A percentile compares a stretch with the other conserved stretches of the same genome.
Evolutionary conservation across 208 protist genomes (phyloP).

Genomic region (Leishmania arabica): DNA sequence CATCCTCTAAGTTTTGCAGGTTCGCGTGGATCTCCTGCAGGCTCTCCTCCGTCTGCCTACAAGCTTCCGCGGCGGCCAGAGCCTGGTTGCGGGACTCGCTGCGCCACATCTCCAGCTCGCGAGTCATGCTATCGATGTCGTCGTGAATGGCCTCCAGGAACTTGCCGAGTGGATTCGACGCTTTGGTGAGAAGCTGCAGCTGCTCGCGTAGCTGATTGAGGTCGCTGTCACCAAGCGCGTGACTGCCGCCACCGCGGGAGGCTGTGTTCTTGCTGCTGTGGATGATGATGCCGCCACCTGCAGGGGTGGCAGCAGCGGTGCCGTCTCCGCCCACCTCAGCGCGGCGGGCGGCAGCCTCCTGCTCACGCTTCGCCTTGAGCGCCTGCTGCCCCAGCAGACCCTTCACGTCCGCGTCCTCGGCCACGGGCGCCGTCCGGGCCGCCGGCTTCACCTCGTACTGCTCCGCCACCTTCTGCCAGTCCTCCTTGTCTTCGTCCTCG

Average conservation of each 20-base stretch:
- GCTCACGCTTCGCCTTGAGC: slow-evolving; percentile 78
- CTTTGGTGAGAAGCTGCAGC: slow-evolving; percentile 90
- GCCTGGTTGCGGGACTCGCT: slow-evolving; percentile 84
- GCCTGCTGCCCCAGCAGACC: slow-evolving; percentile 86
- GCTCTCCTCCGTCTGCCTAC: slow-evolving; percentile 82
- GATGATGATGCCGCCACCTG: slow-evolving; percentile 76
- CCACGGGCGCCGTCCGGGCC: slow-evolving; percentile 34
- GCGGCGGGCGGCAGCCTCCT: slow-evolving; percentile 53
- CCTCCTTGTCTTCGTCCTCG: slow-evolving; percentile 47
- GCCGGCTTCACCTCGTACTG: slow-evolving; percentile 57
- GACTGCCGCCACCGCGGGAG: slow-evolving; percentile 29
- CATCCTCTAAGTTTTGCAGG: slow-evolving; percentile 84
- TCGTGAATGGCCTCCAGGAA: slow-evolving; percentile 88
- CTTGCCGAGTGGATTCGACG: slow-evolving; percentile 88
- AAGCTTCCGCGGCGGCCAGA: slow-evolving; percentile 74
- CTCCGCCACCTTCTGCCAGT: slow-evolving; percentile 85
- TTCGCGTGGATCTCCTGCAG: slow-evolving; percentile 83
- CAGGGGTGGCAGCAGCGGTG: slow-evolving; percentile 18
- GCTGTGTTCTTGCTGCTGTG: slow-evolving; percentile 44
- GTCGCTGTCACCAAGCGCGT: slow-evolving; percentile 70
- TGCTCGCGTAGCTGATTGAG: slow-evolving; percentile 84
- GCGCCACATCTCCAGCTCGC: slow-evolving; percentile 91
- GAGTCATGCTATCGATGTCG: slow-evolving; percentile 89
- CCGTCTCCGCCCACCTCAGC: slow-evolving; percentile 19
- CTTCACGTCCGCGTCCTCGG: slow-evolving; percentile 61